These are phyloP conservation scores for Cryptococcus deneoformans DNA, from an alignment of 1,284 basidiomycete genomes.

Conservation along the genomic window DNA sequence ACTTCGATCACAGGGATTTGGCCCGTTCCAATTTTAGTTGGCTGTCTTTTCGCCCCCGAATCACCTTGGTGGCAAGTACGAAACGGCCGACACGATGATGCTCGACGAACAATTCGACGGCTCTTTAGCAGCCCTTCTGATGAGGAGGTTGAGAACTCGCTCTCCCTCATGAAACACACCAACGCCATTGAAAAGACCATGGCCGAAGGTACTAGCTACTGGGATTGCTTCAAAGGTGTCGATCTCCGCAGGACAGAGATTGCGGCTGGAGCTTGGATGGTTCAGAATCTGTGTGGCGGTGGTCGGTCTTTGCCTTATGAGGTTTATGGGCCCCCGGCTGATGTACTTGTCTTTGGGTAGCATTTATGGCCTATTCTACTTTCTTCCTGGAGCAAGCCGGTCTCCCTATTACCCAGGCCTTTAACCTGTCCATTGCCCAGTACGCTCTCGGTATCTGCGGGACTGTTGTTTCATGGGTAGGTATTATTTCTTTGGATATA, in stretches of 20 bases:
- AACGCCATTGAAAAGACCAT: constrained; percentile 33
- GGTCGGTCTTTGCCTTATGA: no score
- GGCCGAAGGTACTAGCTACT: constrained; percentile 37
- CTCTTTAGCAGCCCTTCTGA: constrained; percentile 15
- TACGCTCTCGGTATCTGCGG: no score
- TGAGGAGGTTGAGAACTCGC: constrained; percentile 37
- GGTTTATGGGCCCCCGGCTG: no score
- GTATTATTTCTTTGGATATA: no score
- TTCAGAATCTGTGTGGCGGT: no score
- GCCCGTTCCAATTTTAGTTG: constrained; percentile 31
- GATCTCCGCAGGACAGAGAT: constrained; percentile 13
- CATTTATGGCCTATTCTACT: no score
- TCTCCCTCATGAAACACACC: constrained; percentile 51
- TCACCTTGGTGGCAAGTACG: constrained; percentile 34
- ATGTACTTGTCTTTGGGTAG: no score
- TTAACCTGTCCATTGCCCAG: no score
- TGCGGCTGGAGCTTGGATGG: constrained; percentile 12
- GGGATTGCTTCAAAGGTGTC: constrained; percentile 49
- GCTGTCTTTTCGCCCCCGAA: constrained; percentile 22
- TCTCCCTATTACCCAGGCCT: no score
- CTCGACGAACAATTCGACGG: constrained; percentile 16
- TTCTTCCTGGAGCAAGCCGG: no score
- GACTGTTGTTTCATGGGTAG: no score
- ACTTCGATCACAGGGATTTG: constrained; percentile 41
- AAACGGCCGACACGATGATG: constrained; percentile 21